Conservation (phyloP, 768 basidiomycete genomes). For the Xerocomus spinulosus region DNA sequence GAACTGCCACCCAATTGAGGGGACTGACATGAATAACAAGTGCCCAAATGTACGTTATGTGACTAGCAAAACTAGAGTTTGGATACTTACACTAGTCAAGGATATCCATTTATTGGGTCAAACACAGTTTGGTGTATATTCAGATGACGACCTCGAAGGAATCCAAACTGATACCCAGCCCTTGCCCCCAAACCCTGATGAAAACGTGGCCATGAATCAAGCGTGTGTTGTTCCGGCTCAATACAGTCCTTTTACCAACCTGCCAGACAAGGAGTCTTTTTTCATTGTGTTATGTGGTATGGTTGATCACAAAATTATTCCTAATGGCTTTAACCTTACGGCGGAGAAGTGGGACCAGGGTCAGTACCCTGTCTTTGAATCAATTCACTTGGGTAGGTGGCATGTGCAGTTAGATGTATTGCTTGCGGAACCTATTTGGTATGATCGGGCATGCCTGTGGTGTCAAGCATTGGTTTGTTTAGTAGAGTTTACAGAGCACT, state of each 20-base stretch:
- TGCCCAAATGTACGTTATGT: background rate
- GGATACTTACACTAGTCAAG: too few species aligned
- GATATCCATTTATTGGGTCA: background rate
- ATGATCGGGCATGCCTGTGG: constrained; percentile 8
- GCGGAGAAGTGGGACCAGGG: constrained; percentile 15
- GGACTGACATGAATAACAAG: constrained; percentile 7
- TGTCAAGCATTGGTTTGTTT: constrained; percentile 6
- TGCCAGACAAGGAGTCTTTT: background rate
- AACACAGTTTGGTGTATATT: background rate
- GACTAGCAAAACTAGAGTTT: too few species aligned
- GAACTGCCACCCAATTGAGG: constrained; percentile 34
- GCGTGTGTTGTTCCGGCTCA: too few species aligned
- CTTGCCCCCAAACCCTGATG: too few species aligned
- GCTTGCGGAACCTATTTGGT: constrained; percentile 9
- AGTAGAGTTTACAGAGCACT: background rate
- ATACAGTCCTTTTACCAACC: constrained; percentile 13
- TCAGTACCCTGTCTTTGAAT: constrained; percentile 7
- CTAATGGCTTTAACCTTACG: constrained; percentile 10
- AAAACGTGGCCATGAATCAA: too few species aligned
- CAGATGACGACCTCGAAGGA: too few species aligned
- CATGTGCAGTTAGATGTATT: constrained; percentile 1
- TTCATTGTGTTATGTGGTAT: background rate
- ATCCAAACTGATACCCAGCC: too few species aligned
- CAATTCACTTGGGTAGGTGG: background rate
- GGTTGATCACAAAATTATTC: background rate